These are phyloP conservation scores for Trichoderma koningii DNA, from an alignment of 2,329 filamentous ascomycete species.

Conservation along the genomic window DNA sequence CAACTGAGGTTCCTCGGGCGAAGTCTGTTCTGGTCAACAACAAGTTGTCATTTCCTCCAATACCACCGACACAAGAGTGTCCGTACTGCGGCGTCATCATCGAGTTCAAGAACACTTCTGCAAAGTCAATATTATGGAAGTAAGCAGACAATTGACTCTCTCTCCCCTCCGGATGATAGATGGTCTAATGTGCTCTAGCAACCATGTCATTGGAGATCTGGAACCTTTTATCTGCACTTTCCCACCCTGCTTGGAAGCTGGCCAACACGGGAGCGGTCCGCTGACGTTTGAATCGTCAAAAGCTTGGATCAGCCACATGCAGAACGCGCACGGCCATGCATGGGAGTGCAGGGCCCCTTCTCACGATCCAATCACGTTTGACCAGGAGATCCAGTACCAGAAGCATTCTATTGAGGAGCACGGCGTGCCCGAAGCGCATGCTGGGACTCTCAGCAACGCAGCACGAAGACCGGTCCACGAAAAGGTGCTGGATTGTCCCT, in stretches of 20 bases:
- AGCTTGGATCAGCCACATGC: conserved; percentile 20
- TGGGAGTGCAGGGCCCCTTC: conserved; percentile 13
- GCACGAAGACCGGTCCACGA: neutral
- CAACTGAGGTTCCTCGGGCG: conserved; percentile 10
- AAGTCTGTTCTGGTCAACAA: conserved; percentile 6
- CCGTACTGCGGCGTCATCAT: conserved; percentile 15
- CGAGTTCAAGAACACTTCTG: neutral
- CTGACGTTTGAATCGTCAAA: conserved; percentile 4
- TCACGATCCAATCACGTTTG: neutral
- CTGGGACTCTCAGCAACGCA: conserved; percentile 1
- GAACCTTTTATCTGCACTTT: conserved; percentile 8
- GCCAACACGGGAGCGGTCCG: neutral
- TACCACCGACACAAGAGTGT: conserved; percentile 2
- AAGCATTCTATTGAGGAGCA: conserved; percentile 14
- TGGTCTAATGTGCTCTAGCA: neutral
- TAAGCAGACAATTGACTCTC: neutral
- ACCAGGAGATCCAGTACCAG: conserved; percentile 12
- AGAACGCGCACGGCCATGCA: conserved; percentile 4
- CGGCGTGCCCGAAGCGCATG: neutral
- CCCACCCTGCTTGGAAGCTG: neutral
- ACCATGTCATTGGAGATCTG: conserved; percentile 16
- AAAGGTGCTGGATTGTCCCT: neutral
- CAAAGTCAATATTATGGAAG: conserved; percentile 5
- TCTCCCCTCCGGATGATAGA: neutral
- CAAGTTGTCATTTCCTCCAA: conserved; percentile 5